Percentiles rank a stretch among this genome's conserved stretches.
Conservation (phyloP, 192 early-diverging fungal species). For the Gigaspora rosea region DNA sequence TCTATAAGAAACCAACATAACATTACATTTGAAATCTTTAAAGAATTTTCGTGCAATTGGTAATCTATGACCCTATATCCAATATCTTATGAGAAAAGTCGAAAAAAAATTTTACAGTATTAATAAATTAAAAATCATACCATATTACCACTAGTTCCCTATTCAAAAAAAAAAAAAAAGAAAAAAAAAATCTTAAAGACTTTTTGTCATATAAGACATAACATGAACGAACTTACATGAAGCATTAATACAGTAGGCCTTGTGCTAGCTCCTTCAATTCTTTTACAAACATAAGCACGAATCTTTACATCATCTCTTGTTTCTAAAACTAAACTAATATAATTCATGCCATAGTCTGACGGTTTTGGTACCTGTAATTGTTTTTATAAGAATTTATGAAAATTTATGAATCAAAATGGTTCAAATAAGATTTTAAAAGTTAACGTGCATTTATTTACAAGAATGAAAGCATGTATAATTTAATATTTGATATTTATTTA, state of each 20-base stretch:
- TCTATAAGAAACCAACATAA: conserved; percentile 96
- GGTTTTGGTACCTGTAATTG: conserved; percentile 55
- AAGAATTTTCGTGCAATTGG: conserved; percentile 83
- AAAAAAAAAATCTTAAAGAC: background rate
- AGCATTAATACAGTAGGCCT: conserved; percentile 82
- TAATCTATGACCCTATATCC: conserved; percentile 81
- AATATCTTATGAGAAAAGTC: conserved; percentile 17
- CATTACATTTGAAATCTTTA: conserved; percentile 70
- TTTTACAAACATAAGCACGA: conserved; percentile 75
- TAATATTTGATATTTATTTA: too few relatives aligned
- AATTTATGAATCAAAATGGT: too few relatives aligned
- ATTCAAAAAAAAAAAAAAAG: background rate
- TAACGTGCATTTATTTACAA: too few relatives aligned
- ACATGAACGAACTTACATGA: conserved; percentile 53
- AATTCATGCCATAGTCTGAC: conserved; percentile 60
- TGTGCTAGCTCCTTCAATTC: conserved; percentile 51
- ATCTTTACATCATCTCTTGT: conserved; percentile 84
- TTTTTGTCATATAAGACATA: too few relatives aligned
- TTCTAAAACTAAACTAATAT: conserved; percentile 61
- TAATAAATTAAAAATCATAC: conserved; percentile 35
- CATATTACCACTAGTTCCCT: conserved; percentile 97
- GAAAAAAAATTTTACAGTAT: background rate
- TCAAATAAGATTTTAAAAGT: too few relatives aligned
- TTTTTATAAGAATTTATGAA: too few relatives aligned
- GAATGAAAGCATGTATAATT: too few relatives aligned